phyloP scores from a whole-genome alignment of 257 asterid genomes.

The Ilex aquifolium region DNA sequence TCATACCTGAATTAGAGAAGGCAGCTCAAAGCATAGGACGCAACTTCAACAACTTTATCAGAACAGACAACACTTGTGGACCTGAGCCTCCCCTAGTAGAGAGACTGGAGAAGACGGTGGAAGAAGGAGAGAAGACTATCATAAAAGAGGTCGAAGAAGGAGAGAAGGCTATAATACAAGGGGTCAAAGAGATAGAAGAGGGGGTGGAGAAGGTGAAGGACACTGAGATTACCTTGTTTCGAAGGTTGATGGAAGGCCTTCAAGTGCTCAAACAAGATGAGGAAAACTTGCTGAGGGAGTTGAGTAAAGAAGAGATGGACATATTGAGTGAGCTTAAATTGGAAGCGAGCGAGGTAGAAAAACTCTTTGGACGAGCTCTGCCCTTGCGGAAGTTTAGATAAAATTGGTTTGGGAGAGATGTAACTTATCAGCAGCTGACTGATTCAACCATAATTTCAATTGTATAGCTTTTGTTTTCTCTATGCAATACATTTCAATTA shows the following conservation, averaged over 20 bases:
- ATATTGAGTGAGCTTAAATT: constrained; percentile 57
- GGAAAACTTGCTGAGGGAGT: constrained; percentile 57
- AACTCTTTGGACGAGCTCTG: constrained; percentile 64
- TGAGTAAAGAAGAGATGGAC: constrained; percentile 84
- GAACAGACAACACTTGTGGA: constrained; percentile 78
- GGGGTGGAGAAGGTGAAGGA: constrained; percentile 59
- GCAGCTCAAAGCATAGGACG: constrained; percentile 77
- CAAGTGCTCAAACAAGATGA: constrained; percentile 65
- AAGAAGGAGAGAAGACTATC: constrained; percentile 81
- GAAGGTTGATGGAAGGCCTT: constrained; percentile 60
- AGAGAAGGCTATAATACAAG: constrained; percentile 66
- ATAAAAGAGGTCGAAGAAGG: constrained; percentile 84
- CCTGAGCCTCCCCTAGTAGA: constrained; percentile 93
- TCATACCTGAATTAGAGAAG: constrained; percentile 60
- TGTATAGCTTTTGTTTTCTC: no score
- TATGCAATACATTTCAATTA: no score
- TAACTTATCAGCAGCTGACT: no score
- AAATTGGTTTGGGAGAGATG: neutral
- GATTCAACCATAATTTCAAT: no score
- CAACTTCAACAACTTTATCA: constrained; percentile 53
- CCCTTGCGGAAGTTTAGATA: constrained; percentile 79
- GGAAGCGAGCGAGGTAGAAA: constrained; percentile 87
- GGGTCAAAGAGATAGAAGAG: constrained; percentile 74
- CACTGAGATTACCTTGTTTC: constrained; percentile 52
- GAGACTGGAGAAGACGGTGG: constrained; percentile 91